These are phyloP conservation scores for Ophiostoma angusticollis DNA, from an alignment of 2,329 filamentous ascomycete species.

Conservation along the genomic window DNA sequence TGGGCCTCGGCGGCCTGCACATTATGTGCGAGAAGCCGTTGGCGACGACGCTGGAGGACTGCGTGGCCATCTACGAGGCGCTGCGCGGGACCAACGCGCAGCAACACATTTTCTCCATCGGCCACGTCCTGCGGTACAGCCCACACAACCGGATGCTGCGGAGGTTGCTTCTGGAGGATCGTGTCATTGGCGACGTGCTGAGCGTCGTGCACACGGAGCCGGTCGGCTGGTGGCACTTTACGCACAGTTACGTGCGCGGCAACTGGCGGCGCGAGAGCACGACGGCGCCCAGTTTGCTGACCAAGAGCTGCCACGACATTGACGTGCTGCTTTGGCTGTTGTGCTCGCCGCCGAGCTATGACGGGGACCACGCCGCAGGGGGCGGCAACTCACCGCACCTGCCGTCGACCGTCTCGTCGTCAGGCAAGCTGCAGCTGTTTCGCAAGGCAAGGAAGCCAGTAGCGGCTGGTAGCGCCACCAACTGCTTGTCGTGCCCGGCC, in stretches of 20 bases:
- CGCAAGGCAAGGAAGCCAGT: constrained; percentile 61
- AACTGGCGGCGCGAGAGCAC: constrained; percentile 80
- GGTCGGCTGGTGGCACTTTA: constrained; percentile 92
- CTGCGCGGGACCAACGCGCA: constrained; percentile 24
- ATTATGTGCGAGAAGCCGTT: constrained; percentile 94
- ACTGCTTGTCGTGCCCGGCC: constrained; percentile 69
- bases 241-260: constrained; percentile 79
- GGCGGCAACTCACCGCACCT: no score
- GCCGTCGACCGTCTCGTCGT: constrained; percentile 62
- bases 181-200: constrained; percentile 69
- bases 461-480: constrained; percentile 64
- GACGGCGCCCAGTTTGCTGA: constrained; percentile 71
- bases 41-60: constrained; percentile 66
- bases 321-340: constrained; percentile 88
- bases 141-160: constrained; percentile 82
- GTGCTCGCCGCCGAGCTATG: constrained; percentile 50
- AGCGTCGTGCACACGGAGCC: constrained; percentile 88
- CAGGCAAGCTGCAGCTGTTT: constrained; percentile 68
- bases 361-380: constrained; percentile 25
- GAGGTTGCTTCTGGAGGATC: constrained; percentile 61
- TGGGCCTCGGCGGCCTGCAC: constrained; percentile 55
- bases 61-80: constrained; percentile 57
- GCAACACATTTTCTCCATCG: constrained; percentile 63
- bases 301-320: constrained; percentile 93
- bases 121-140: constrained; percentile 86